Evolutionary conservation across 495 filamentous ascomycete genomes (phyloP).

Genomic region (Penicillium lagena): DNA sequence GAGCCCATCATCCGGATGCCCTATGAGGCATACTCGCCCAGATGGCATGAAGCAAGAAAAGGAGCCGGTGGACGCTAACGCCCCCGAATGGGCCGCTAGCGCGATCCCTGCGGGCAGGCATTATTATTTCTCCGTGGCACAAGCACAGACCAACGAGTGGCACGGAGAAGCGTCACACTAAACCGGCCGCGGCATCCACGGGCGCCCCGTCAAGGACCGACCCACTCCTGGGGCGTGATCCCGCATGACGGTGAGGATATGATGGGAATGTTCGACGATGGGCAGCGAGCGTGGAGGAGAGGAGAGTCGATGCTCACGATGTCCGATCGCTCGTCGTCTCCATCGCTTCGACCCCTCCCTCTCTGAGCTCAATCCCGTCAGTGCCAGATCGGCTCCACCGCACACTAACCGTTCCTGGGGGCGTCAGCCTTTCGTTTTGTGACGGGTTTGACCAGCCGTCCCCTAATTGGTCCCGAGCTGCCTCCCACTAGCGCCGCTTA

Average conservation of each 20-base stretch:
- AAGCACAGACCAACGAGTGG: constrained; percentile 4
- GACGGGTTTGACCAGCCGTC: constrained; percentile 33
- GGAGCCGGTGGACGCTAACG: no score
- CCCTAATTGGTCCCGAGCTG: no score
- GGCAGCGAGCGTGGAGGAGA: background rate
- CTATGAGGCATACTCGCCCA: no score
- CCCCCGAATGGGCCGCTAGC: no score
- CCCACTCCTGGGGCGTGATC: no score
- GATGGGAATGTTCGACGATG: background rate
- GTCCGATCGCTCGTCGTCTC: background rate
- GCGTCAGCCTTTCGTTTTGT: constrained; percentile 26
- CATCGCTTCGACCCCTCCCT: constrained; percentile 10
- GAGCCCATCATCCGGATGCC: no score
- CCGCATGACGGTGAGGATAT: background rate
- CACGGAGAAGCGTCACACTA: constrained; percentile 25
- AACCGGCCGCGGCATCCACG: background rate
- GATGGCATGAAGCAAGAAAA: no score
- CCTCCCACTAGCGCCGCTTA: constrained; percentile 44
- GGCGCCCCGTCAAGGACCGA: no score
- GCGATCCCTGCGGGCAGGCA: no score
- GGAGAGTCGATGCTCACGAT: no score
- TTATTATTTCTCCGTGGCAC: no score
- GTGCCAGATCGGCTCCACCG: constrained; percentile 32
- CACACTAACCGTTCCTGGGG: constrained; percentile 30
- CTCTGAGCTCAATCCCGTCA: no score